Base-by-base conservation (phyloP, 1,284 basidiomycete genomes). In the Tausonia pullulans region DNA sequence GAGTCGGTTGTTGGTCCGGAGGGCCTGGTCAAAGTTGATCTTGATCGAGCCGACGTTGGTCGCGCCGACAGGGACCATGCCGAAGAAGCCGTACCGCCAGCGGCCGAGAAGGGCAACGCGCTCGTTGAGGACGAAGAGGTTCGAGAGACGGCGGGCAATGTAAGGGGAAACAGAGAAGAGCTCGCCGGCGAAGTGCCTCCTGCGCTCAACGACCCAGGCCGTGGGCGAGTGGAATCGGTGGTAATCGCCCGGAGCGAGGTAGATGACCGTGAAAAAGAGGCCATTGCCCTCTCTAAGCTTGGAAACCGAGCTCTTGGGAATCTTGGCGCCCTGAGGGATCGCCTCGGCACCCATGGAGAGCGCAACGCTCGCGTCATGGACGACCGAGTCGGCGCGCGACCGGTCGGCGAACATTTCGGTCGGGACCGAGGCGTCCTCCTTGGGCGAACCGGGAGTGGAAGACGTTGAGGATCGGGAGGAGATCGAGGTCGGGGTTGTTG, bases 221-320 rank as follows among this genome's bases (percentile, higher is more conserved):
- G 90, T 86, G 0, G 96, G 94, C 68, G 86, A 89, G 78, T 99
- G 95, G 83, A 97, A 99, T 50, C 93, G 85, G 74, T 98, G 95
- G 75, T 98, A 98, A 76, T 99, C 96, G 1, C 96, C 96, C 0
- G 95, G 95, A 1, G 95, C 95, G 63, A 99, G 87, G 78, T 99
- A 99, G 69, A 98, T 87, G 71, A 98, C 95, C 56, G 87, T 80
- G 76, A 98, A 98, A 79, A 85, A 95, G 50, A 98, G 83, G 58
- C 85, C 83, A 74, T 95, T 87, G 11, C 87, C 88, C 4, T 83
- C 81, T 70, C 82, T 82, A 5, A 74, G 81, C 81, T 64, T 81
- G 81, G 67, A 80, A 79, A 13, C 85, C 85, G 58, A 82, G 79
- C 72, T 84, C 85, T 67, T 78, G 75, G 75, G 67, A 44, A 71